phyloP scores from a whole-genome alignment of 805 yeast genomes.

The Candida silvicultrix region DNA sequence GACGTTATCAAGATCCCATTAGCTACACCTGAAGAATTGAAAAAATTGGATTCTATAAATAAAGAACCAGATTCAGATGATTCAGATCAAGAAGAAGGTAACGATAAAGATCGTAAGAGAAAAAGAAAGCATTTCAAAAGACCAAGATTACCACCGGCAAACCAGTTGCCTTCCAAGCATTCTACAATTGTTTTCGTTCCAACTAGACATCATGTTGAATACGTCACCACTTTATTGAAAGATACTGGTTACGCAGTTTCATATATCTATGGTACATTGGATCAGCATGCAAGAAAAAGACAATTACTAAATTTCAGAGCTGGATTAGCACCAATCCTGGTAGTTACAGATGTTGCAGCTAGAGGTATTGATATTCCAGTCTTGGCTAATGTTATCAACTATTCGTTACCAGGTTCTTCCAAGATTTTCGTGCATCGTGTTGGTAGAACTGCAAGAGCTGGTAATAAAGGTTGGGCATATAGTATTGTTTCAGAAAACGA shows the following conservation, averaged over 20 bases:
- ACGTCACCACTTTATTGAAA: constrained; percentile 61
- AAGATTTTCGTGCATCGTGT: constrained; percentile 95
- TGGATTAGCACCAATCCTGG: constrained; percentile 80
- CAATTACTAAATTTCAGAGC: constrained; percentile 80
- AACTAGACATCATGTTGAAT: constrained; percentile 97
- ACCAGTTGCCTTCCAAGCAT: constrained; percentile 73
- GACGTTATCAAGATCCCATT: constrained; percentile 80
- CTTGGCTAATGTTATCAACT: constrained; percentile 90
- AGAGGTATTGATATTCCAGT: constrained; percentile 98
- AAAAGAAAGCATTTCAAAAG: constrained; percentile 37
- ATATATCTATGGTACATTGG: constrained; percentile 89
- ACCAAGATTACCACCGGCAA: constrained; percentile 68
- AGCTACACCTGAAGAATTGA: constrained; percentile 64
- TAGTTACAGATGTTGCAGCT: constrained; percentile 97
- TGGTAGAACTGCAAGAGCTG: constrained; percentile 99
- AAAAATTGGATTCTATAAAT: constrained; percentile 42
- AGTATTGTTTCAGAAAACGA: constrained; percentile 82
- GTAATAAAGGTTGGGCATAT: constrained; percentile 96
- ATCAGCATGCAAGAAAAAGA: constrained; percentile 89
- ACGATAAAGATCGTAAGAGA: constrained; percentile 26
- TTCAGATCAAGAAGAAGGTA: constrained; percentile 41
- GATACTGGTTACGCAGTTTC: constrained; percentile 83
- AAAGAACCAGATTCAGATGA: constrained; percentile 47
- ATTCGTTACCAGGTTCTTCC: constrained; percentile 83
- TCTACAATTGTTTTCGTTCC: constrained; percentile 95